A percentile compares a stretch with the other conserved stretches of the same genome.
Conservation (phyloP, 441 rosid genomes). For the Pelargonium australe region DNA sequence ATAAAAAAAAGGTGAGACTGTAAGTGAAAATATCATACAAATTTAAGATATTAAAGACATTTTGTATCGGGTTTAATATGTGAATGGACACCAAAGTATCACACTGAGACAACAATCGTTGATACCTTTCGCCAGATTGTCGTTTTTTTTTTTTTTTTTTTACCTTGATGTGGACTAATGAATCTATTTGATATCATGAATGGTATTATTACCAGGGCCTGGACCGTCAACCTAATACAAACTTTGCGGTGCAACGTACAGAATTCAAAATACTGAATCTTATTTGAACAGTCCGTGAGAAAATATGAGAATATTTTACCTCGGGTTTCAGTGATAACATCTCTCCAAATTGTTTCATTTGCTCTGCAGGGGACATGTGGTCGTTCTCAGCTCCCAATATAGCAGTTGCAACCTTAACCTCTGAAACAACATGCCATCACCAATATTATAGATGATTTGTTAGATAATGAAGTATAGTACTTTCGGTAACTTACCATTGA, state of each 20-base stretch:
- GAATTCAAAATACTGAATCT: background rate
- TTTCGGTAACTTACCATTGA: conserved; percentile 20
- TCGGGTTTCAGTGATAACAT: background rate
- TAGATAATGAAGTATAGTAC: background rate
- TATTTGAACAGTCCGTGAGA: background rate
- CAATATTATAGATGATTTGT: background rate
- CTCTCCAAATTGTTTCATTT: background rate
- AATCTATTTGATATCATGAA: too few relatives aligned
- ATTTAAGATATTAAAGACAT: too few relatives aligned
- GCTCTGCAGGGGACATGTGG: conserved; percentile 1
- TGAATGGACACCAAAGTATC: too few relatives aligned
- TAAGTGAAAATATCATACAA: background rate
- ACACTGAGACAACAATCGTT: too few relatives aligned
- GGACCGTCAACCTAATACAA: too few relatives aligned
- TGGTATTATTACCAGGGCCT: too few relatives aligned
- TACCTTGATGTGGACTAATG: too few relatives aligned
- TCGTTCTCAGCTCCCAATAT: conserved; percentile 1
- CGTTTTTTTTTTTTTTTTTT: too few relatives aligned
- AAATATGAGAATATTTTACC: background rate
- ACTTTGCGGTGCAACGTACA: too few relatives aligned
- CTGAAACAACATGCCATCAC: background rate
- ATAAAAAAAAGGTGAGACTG: background rate
- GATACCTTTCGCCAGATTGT: too few relatives aligned
- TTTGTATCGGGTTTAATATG: too few relatives aligned
- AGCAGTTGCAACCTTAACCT: background rate